phyloP scores from a whole-genome alignment of 495 filamentous ascomycete species.

The Aspergillus indologenus region DNA sequence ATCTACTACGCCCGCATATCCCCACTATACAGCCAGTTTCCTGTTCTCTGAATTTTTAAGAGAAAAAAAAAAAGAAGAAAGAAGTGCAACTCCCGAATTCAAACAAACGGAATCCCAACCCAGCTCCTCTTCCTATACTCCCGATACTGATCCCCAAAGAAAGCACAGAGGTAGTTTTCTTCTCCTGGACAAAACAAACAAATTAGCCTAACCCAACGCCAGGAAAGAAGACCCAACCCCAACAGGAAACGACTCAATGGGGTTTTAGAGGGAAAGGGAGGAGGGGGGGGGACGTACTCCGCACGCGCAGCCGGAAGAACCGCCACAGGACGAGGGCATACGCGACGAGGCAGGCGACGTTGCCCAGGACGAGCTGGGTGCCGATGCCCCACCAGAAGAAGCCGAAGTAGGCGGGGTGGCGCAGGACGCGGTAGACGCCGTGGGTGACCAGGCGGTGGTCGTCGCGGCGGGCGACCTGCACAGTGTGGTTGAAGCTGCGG shows the following conservation, averaged over 20 bases:
- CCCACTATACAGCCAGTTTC: neutral
- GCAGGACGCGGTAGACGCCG: constrained; percentile 60
- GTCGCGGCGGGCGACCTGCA: constrained; percentile 62
- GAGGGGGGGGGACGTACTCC: constrained; percentile 44
- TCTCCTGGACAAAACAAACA: constrained; percentile 50
- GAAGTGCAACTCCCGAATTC: neutral
- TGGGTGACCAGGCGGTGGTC: constrained; percentile 75
- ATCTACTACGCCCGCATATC: neutral
- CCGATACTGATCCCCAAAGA: constrained; percentile 83
- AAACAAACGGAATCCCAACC: constrained; percentile 65
- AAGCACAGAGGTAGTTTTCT: constrained; percentile 70
- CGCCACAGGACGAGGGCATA: constrained; percentile 76
- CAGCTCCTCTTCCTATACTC: constrained; percentile 62
- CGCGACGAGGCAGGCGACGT: constrained; percentile 68
- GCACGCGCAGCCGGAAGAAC: constrained; percentile 75
- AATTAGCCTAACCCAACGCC: neutral
- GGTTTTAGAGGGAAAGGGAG: constrained; percentile 3
- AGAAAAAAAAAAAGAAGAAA: too few species aligned
- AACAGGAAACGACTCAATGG: too few species aligned
- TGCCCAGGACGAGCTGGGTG: constrained; percentile 86
- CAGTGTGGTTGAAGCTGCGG: constrained; percentile 85
- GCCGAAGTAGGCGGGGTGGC: constrained; percentile 93
- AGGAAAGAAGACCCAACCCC: too few species aligned
- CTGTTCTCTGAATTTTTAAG: too few species aligned
- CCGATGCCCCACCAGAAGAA: constrained; percentile 99